Conservation (phyloP, 495 filamentous ascomycete species). For the Penicillium cosmopolitanum region DNA sequence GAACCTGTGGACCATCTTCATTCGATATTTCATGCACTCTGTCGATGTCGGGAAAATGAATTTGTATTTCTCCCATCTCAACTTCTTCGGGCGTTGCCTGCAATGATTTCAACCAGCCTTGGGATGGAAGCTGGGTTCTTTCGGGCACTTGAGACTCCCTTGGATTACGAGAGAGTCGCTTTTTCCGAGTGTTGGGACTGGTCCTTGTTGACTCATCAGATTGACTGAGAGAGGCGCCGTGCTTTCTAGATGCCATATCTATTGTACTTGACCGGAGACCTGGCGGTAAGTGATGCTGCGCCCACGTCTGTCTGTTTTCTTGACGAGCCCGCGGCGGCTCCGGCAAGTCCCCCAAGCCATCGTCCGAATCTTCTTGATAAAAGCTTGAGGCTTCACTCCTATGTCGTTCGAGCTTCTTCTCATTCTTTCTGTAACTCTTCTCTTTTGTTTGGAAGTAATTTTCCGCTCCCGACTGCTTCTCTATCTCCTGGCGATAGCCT, state of each 20-base stretch:
- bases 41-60: neutral
- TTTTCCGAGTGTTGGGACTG: neutral
- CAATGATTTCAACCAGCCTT: neutral
- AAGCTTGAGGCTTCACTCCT: neutral
- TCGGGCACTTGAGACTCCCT: neutral
- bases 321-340: constrained; percentile 6
- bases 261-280: constrained; percentile 18
- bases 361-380: neutral
- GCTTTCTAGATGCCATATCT: constrained; percentile 1
- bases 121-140: constrained; percentile 1
- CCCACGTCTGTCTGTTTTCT: constrained; percentile 12
- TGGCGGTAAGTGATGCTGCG: constrained; percentile 23
- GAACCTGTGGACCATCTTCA: constrained; percentile 15
- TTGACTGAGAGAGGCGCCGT: neutral
- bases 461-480: constrained; percentile 27
- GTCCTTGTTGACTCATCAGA: neutral
- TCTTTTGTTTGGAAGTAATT: constrained; percentile 22
- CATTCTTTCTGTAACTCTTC: neutral
- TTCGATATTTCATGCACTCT: constrained; percentile 6
- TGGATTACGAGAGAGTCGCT: neutral
- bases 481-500: constrained; percentile 59
- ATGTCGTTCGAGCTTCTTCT: neutral
- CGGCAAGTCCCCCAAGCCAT: neutral
- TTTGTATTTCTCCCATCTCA: neutral
- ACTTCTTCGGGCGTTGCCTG: neutral